Base-by-base conservation (phyloP, 2,329 filamentous ascomycete genomes). In the Epichloe gansuensis region DNA sequence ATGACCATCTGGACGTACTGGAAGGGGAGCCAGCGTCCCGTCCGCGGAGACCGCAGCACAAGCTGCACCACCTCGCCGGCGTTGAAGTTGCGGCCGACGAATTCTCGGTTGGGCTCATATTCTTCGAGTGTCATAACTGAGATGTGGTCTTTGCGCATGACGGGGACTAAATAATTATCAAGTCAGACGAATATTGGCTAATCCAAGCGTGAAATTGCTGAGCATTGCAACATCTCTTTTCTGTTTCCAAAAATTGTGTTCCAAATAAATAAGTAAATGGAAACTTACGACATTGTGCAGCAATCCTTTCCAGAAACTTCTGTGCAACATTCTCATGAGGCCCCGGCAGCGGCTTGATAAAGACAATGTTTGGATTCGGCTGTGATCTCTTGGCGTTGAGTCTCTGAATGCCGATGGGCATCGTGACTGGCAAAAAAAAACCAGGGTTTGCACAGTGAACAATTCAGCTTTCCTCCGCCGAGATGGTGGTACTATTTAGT, bases 1-100 rank as follows among this genome's bases (percentile, higher is more conserved):
- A 95, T 94, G 58, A 94, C 88, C 86, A 93, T 91, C 68, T 93
- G 87, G 15, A 95, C 86, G 62, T 90, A 89, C 56, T 81, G 75
- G 63, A 93, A 90, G 0, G 87, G 86, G 23, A 95, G 72, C 89
- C 89, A 95, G 54, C 72, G 77, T 28, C 80, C 80, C 0, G 76
- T 78, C 4, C 70, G 72, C 0, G 75, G 77, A 0, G 86, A 81
- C 60, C 84, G 85, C 28, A 95, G 76, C 1, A 95, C 89, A 1
- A 95, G 76, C 68, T 95, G 88, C 49, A 95, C 81, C 38, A 91
- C 84, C 65, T 94, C 89, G 37, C 89, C 90, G 7, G 85, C 86
- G 60, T 95, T 95, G 75, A 95, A 94, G 64, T 95, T 94, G 52
- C 89, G 85, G 3, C 89, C 89, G 42, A 88, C 82, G 62, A 95